Conservation (phyloP, 257 asterid genomes). For the Cordia subcordata region DNA sequence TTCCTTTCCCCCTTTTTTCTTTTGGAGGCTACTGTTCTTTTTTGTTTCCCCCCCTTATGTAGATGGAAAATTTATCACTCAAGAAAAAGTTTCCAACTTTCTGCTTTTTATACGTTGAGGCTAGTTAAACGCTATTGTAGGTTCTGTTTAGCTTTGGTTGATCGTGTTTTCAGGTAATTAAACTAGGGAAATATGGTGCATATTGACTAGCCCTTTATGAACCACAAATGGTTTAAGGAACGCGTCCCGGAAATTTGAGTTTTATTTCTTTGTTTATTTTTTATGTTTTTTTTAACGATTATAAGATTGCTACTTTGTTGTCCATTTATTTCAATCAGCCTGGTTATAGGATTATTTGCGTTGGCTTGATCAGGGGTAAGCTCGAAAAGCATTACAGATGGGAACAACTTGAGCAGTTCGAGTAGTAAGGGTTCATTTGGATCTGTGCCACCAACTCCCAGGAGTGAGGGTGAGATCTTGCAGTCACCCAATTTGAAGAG, state of each 20-base stretch:
- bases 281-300: not conserved
- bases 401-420: conserved; percentile 24
- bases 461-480: conserved; percentile 88
- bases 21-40: too few relatives aligned
- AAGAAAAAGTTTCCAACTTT: too few relatives aligned
- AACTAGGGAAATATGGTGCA: not conserved
- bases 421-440: conserved; percentile 35
- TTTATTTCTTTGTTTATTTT: not conserved
- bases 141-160: not conserved
- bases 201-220: not conserved
- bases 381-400: conserved; percentile 43
- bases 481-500: conserved; percentile 64
- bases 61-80: not conserved
- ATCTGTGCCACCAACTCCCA: conserved; percentile 43
- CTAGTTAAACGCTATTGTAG: not conserved
- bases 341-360: not conserved
- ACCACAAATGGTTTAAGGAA: not conserved
- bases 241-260: not conserved
- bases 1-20: too few relatives aligned
- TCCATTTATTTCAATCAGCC: not conserved
- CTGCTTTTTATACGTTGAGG: not conserved
- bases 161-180: not conserved
- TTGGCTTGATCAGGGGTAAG: conserved; percentile 34
- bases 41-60: too few relatives aligned
- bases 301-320: not conserved